These are phyloP conservation scores for Fusarium tricinctum DNA, from an alignment of 2,329 filamentous ascomycete species.

Conservation along the genomic window DNA sequence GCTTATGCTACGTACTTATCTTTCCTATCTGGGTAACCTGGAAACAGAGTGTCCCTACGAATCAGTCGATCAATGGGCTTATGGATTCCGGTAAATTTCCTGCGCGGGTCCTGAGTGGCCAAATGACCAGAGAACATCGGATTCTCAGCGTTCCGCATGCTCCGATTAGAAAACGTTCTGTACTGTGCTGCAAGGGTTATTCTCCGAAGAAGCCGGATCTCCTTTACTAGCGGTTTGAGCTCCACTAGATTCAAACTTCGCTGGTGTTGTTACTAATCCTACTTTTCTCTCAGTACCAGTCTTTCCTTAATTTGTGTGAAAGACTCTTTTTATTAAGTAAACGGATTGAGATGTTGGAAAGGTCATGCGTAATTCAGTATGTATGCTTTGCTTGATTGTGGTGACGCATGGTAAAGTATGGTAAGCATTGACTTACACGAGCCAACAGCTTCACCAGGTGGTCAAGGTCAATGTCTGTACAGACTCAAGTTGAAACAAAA, in stretches of 20 bases:
- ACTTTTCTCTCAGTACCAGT: no score
- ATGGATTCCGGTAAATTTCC: conserved; percentile 16
- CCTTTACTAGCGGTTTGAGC: conserved; percentile 14
- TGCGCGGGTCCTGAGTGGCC: not conserved
- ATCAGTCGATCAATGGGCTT: conserved; percentile 36
- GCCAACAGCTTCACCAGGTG: no score
- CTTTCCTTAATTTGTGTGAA: not conserved
- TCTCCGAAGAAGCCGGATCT: conserved; percentile 41
- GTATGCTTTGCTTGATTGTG: not conserved
- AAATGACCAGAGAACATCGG: conserved; percentile 16
- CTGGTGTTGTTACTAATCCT: not conserved
- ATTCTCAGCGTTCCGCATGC: conserved; percentile 32
- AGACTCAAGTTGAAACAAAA: not conserved
- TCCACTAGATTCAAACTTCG: conserved; percentile 14
- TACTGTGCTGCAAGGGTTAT: conserved; percentile 31
- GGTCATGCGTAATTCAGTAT: not conserved
- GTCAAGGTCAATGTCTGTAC: no score
- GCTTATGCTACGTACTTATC: conserved; percentile 5
- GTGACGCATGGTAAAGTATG: not conserved
- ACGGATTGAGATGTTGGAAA: not conserved
- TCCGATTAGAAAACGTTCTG: conserved; percentile 23
- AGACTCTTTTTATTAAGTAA: not conserved
- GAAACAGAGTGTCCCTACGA: conserved; percentile 7
- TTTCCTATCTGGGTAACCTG: conserved; percentile 31
- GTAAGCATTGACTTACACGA: not conserved